Conservation (phyloP, 2,329 filamentous ascomycete species). For the Cordyceps cicadae region DNA sequence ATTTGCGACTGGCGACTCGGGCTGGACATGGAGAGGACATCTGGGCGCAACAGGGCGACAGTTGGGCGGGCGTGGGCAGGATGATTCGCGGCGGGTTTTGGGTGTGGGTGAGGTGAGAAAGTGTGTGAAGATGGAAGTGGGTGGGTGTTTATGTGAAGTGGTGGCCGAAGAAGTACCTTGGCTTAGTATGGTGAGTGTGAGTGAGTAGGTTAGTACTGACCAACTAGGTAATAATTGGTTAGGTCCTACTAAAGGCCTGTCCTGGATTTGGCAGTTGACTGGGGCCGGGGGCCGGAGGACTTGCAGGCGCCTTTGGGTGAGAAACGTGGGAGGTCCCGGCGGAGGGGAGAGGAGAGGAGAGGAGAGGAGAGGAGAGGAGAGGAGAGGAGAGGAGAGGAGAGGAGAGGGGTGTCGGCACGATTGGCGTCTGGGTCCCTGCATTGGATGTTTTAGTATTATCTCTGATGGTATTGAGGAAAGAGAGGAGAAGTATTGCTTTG, state of each 20-base stretch:
- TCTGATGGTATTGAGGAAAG: too few species aligned
- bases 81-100: slow-evolving; percentile 15
- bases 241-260: too few species aligned
- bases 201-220: too few species aligned
- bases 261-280: background rate
- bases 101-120: background rate
- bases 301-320: background rate
- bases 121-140: too few species aligned
- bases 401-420: too few species aligned
- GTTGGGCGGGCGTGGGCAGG: slow-evolving; percentile 18
- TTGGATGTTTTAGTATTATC: too few species aligned
- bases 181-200: too few species aligned
- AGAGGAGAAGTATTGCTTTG: too few species aligned
- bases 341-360: too few species aligned
- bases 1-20: slow-evolving; percentile 43
- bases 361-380: too few species aligned
- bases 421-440: background rate
- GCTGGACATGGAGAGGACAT: slow-evolving; percentile 53
- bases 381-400: too few species aligned
- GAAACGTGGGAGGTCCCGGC: slow-evolving; percentile 4
- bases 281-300: background rate
- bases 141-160: background rate
- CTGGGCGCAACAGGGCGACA: slow-evolving; percentile 26
- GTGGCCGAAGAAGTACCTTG: background rate
- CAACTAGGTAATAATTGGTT: too few species aligned